Evolutionary conservation across 2,329 filamentous ascomycete genomes (phyloP).

Genomic region (Drechslerella dactyloides): DNA sequence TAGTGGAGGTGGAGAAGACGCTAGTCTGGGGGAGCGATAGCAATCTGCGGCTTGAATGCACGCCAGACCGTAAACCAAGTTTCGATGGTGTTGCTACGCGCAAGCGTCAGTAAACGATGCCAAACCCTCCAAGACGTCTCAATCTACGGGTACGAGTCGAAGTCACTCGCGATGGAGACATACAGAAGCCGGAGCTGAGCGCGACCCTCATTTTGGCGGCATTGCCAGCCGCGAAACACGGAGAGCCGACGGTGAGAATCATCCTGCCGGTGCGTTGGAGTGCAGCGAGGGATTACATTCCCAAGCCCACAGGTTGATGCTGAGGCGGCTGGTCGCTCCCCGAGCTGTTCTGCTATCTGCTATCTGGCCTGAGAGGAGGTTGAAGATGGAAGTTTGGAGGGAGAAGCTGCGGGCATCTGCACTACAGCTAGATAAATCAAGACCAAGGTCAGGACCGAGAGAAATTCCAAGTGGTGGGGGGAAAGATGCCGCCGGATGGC

Average conservation of each 20-base stretch:
- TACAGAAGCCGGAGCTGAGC: slow-evolving; percentile 40
- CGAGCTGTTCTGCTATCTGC: background rate
- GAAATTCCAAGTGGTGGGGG: background rate
- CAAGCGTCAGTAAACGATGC: background rate
- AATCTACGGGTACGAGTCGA: background rate
- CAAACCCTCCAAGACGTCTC: background rate
- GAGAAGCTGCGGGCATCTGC: background rate
- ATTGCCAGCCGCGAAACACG: slow-evolving; percentile 27
- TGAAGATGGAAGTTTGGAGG: background rate
- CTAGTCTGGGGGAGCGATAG: slow-evolving; percentile 22
- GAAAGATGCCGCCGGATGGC: background rate
- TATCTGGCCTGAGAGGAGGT: too few species aligned
- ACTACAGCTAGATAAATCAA: background rate
- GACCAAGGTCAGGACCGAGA: background rate
- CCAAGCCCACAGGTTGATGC: slow-evolving; percentile 5
- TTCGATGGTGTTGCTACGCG: slow-evolving; percentile 15
- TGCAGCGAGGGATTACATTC: slow-evolving; percentile 36
- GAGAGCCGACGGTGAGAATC: slow-evolving; percentile 39
- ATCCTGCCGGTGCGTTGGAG: slow-evolving; percentile 42
- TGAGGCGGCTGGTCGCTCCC: background rate
- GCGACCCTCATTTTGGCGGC: slow-evolving; percentile 44
- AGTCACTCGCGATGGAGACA: slow-evolving; percentile 9
- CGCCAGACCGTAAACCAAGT: slow-evolving; percentile 29
- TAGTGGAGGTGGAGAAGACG: slow-evolving; percentile 38
- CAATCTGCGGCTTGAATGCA: slow-evolving; percentile 27